Base-by-base conservation (phyloP, 208 protist species). In the Crithidia fasciculata region DNA sequence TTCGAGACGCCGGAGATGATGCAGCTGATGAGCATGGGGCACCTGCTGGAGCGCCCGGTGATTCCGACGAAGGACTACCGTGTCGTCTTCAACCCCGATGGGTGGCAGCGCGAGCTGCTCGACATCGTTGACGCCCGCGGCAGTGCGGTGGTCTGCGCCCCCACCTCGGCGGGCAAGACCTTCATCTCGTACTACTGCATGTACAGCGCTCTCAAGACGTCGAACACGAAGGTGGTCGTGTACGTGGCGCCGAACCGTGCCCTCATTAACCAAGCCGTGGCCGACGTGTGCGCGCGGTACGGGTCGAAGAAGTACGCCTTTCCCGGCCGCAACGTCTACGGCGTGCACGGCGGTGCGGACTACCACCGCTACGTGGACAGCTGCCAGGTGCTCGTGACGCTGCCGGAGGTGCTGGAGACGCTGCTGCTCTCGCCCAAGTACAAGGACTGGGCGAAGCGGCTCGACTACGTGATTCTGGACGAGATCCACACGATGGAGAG, bases 151-250 rank as follows among this genome's bases (percentile, higher is more conserved):
- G 93, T 98, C n/a, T 96, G 86, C 76, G 96, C 98, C 12, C 96
- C 97, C n/a, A 99, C 97, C 8, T 98, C 93, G 16, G 95, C 94
- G 36, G 94, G 94, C 58, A 99, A 99, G 83, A 99, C 97, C 0
- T 99, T 99, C 81, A 97, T 99, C 76, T 97, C 93, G 41, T 99
- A 96, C 79, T 99, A 99, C 85, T 93, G 86, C 76, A 98, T 99
- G 85, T 95, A 98, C 80, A 93, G 92, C 72, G 90, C 94, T 3
- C 86, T 97, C 19, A 82, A 86, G 49, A 87, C 83, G 49, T 94
- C 84, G 12, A 94, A 97, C 76, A 91, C 85, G 52, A 86, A 89
- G 53, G 83, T 98, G 16, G 94, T 98, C 9, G 93, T 98, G 3
- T 98, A 97, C 78, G 85, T 98, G 15, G 84, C 91, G 18, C 97